Conservation (phyloP, 2,329 filamentous ascomycete species). For the Cytospora mali region DNA sequence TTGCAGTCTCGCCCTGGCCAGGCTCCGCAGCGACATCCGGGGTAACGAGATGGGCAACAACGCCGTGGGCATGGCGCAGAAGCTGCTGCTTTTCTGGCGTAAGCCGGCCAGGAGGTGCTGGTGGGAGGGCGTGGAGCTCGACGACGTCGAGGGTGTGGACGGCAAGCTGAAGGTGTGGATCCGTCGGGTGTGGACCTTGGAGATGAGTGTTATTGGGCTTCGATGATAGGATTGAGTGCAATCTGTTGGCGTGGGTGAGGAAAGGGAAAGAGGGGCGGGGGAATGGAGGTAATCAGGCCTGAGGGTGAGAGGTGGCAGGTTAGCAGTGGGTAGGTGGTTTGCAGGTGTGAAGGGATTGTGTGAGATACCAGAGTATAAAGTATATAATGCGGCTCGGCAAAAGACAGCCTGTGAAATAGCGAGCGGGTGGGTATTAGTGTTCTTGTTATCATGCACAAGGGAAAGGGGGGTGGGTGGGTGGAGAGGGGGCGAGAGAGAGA, state of each 20-base stretch:
- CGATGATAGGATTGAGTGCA: constrained; percentile 50
- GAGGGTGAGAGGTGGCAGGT: background rate
- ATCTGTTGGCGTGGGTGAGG: background rate
- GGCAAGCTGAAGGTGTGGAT: constrained; percentile 98
- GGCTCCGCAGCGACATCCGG: constrained; percentile 88
- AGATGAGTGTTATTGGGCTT: constrained; percentile 94
- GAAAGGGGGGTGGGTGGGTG: no score
- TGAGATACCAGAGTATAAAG: constrained; percentile 23
- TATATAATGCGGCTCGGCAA: constrained; percentile 15
- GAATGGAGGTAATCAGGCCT: background rate
- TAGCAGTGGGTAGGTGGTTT: background rate
- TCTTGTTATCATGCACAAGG: no score
- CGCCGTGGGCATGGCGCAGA: constrained; percentile 97
- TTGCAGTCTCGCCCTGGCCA: constrained; percentile 90
- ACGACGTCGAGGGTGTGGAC: constrained; percentile 85
- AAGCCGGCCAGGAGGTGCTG: constrained; percentile 96
- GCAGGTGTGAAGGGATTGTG: background rate
- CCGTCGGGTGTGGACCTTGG: constrained; percentile 93
- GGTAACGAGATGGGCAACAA: constrained; percentile 74
- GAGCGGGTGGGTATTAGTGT: constrained; percentile 8
- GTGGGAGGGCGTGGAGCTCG: constrained; percentile 97
- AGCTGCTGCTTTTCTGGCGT: constrained; percentile 95
- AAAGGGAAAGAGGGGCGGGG: background rate
- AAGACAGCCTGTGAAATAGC: constrained; percentile 14
- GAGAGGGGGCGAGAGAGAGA: background rate